These are phyloP conservation scores for Alternaria tenuissima DNA, from an alignment of 2,329 filamentous ascomycete species.

Conservation along the genomic window DNA sequence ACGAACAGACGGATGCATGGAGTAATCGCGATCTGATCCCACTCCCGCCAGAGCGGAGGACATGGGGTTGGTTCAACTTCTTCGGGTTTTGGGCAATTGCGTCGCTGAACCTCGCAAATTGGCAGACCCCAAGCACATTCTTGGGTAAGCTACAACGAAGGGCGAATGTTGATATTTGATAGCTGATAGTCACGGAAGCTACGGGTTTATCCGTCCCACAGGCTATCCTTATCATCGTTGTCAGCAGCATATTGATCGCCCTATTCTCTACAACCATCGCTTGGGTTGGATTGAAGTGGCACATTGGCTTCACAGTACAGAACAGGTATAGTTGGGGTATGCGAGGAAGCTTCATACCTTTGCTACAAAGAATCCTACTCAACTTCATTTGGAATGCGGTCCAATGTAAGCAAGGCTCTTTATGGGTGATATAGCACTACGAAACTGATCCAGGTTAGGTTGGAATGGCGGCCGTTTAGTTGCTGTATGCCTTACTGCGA, in stretches of 20 bases:
- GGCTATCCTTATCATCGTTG: constrained; percentile 58
- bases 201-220: constrained; percentile 59
- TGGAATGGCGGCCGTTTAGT: constrained; percentile 48
- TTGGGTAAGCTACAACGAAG: constrained; percentile 40
- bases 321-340: constrained; percentile 62
- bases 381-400: constrained; percentile 62
- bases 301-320: constrained; percentile 61
- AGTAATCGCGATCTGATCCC: constrained; percentile 52
- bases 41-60: constrained; percentile 49
- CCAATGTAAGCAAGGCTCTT: constrained; percentile 51
- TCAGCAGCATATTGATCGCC: constrained; percentile 55
- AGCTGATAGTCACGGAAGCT: constrained; percentile 32
- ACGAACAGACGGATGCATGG: constrained; percentile 58
- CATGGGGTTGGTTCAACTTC: constrained; percentile 55
- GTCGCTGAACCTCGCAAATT: constrained; percentile 55
- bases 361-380: constrained; percentile 58
- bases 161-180: neutral
- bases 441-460: constrained; percentile 20
- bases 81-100: constrained; percentile 55
- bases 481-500: constrained; percentile 47
- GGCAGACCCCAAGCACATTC: constrained; percentile 60
- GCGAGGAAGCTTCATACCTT: constrained; percentile 58
- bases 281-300: constrained; percentile 60
- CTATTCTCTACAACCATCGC: constrained; percentile 57
- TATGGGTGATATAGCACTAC: neutral